Evolutionary conservation across 2,329 filamentous ascomycete genomes (phyloP).

Genomic region (Talaromyces sp.): DNA sequence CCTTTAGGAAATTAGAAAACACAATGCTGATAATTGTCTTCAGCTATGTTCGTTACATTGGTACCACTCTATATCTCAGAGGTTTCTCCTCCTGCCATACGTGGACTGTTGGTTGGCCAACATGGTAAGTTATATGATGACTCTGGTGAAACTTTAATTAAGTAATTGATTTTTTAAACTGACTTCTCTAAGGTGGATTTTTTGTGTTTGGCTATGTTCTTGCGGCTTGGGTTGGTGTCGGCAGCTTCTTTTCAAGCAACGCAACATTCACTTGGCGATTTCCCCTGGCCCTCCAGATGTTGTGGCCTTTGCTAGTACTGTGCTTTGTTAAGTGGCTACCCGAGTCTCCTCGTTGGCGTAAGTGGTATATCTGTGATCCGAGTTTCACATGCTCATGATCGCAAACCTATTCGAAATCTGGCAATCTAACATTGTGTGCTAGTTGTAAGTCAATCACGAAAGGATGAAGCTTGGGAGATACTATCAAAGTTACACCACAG

Average conservation of each 20-base stretch:
- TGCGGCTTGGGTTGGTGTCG: conserved; percentile 11
- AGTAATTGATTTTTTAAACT: background rate
- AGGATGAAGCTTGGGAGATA: conserved; percentile 18
- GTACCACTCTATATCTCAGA: conserved; percentile 7
- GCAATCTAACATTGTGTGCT: too few relatives aligned
- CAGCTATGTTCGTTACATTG: conserved; percentile 5
- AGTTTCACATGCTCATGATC: too few relatives aligned
- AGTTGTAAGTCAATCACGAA: background rate
- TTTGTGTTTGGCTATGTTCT: conserved; percentile 4
- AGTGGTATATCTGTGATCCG: conserved; percentile 5
- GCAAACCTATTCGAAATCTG: too few relatives aligned
- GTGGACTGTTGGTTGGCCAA: conserved; percentile 10
- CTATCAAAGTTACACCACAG: conserved; percentile 21
- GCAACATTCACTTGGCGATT: conserved; percentile 25
- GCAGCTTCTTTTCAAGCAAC: background rate
- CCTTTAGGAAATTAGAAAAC: too few relatives aligned
- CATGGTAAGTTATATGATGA: background rate
- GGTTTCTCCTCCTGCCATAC: conserved; percentile 6
- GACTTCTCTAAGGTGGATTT: background rate
- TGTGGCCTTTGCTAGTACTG: conserved; percentile 27
- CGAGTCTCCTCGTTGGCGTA: conserved; percentile 19
- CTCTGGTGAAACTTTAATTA: background rate
- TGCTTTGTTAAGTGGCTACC: conserved; percentile 19
- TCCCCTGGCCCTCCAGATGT: conserved; percentile 23
- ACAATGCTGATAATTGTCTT: background rate